Base-by-base conservation (phyloP, 1,139 yeast species). In the Blastobotrys ciferrii region DNA sequence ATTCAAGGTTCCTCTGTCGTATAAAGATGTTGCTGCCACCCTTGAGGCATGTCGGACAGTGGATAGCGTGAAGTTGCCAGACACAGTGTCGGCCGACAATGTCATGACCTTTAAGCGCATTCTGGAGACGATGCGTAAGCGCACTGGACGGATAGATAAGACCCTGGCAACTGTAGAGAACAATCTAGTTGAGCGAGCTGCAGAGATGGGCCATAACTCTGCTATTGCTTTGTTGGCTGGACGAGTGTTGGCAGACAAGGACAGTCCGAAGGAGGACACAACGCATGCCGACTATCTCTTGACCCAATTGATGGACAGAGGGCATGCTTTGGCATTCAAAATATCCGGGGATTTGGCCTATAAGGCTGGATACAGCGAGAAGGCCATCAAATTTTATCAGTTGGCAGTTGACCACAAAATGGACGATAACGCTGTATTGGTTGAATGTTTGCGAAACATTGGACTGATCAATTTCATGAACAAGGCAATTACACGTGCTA, bases 201-300 rank as follows among this genome's bases (percentile, higher is more conserved):
- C 96, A 0, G 95, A 87, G 59, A 59, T 81, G 59, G 96, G 96
- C 1, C 79, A 85, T 60, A 78, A 81, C 54, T 88, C 88, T 65
- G 96, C 96, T 1, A 80, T 89, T 23, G 73, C 92, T 1, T 70
- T 87, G 13, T 66, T 89, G 18, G 36, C 88, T 75, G 69, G 85
- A 75, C 54, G 81, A 48, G 66, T 57, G 7, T 53, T 69, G 32
- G 40, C 54, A 12, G 52, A 46, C 17, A 44, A 61, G 33, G 56
- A 61, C 32, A 58, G 64, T 6, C 54, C 46, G 15, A 60, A 64
- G 1, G 85, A 79, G 3, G 96, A 88, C 54, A 75, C 73, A 53
- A 59, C 63, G 2, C 77, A 83, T 63, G 95, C 95, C 1, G 77
- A 78, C 53, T 64, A 72, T 37, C 74, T 89, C 40, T 74, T 88